phyloP scores from a whole-genome alignment of 2,329 filamentous ascomycete genomes.

The Cladophialophora immunda region DNA sequence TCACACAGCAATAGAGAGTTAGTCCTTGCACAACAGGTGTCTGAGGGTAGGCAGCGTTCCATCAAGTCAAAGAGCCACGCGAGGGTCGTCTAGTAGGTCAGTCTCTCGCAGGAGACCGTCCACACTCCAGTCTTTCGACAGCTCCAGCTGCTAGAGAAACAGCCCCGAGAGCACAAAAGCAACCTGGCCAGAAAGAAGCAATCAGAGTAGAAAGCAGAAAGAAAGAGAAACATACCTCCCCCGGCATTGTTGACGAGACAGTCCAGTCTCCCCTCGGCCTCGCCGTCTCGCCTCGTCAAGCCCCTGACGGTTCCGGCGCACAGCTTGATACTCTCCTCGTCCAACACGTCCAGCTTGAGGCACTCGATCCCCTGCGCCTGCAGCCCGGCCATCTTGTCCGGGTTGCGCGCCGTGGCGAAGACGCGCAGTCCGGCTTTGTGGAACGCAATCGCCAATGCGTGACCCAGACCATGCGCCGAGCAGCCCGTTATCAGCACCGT shows the following conservation, averaged over 20 bases:
- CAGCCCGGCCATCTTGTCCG: slow-evolving; percentile 43
- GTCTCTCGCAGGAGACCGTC: background rate
- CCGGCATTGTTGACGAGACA: slow-evolving; percentile 60
- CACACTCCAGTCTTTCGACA: background rate
- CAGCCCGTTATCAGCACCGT: slow-evolving; percentile 36
- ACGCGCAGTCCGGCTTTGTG: slow-evolving; percentile 47
- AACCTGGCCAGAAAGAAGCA: background rate
- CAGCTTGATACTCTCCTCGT: slow-evolving; percentile 20
- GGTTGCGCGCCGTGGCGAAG: slow-evolving; percentile 49
- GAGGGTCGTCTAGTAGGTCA: no score
- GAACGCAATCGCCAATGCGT: slow-evolving; percentile 48
- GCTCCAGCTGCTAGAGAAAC: background rate
- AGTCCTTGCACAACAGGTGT: background rate
- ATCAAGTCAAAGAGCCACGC: no score
- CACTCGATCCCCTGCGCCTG: slow-evolving; percentile 31
- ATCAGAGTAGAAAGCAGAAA: background rate
- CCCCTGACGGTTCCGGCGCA: slow-evolving; percentile 26
- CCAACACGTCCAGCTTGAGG: slow-evolving; percentile 30
- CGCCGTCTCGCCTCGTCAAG: slow-evolving; percentile 32
- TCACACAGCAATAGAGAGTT: no score
- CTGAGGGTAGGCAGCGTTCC: background rate
- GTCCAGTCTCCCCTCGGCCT: slow-evolving; percentile 46
- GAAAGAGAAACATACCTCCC: slow-evolving; percentile 36
- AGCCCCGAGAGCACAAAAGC: background rate
- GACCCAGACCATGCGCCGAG: slow-evolving; percentile 47